These are phyloP conservation scores for Noccaea caerulescens DNA, from an alignment of 345 rosid species.

Conservation along the genomic window DNA sequence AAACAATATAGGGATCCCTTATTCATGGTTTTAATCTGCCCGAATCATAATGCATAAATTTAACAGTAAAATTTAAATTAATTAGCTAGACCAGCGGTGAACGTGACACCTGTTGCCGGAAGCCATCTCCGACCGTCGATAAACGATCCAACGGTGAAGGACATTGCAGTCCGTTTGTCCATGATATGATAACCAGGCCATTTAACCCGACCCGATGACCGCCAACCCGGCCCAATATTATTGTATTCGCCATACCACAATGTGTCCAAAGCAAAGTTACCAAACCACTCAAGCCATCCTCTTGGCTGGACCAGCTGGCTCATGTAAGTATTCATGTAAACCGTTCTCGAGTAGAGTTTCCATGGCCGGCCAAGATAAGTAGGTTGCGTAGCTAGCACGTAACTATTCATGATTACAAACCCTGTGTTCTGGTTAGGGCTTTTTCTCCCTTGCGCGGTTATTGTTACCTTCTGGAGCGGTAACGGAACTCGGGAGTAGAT, in stretches of 20 bases:
- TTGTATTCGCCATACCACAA: slow-evolving; percentile 82
- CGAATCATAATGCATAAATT: background rate
- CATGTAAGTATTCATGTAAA: slow-evolving; percentile 75
- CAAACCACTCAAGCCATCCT: slow-evolving; percentile 91
- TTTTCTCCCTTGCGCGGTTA: slow-evolving; percentile 85
- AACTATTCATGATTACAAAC: slow-evolving; percentile 68
- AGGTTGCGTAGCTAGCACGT: slow-evolving; percentile 62
- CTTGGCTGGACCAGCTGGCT: slow-evolving; percentile 66
- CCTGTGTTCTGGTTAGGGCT: slow-evolving; percentile 76
- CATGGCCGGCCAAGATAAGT: slow-evolving; percentile 91
- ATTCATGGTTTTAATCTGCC: background rate
- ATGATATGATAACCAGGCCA: slow-evolving; percentile 88
- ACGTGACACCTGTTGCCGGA: slow-evolving; percentile 64
- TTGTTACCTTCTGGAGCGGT: slow-evolving; percentile 69
- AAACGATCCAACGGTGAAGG: slow-evolving; percentile 65
- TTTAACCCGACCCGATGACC: slow-evolving; percentile 52
- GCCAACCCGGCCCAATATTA: slow-evolving; percentile 71
- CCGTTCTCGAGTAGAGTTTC: slow-evolving; percentile 86
- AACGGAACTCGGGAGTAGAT: slow-evolving; percentile 65
- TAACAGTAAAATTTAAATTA: slow-evolving; percentile 5
- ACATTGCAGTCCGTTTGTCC: slow-evolving; percentile 55
- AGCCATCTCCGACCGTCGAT: slow-evolving; percentile 72
- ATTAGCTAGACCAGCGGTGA: slow-evolving; percentile 59
- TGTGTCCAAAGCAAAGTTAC: slow-evolving; percentile 64
- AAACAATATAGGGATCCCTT: background rate